Evolutionary conservation across 306 rosid genomes (phyloP).

Genomic region (Corylus americana): DNA sequence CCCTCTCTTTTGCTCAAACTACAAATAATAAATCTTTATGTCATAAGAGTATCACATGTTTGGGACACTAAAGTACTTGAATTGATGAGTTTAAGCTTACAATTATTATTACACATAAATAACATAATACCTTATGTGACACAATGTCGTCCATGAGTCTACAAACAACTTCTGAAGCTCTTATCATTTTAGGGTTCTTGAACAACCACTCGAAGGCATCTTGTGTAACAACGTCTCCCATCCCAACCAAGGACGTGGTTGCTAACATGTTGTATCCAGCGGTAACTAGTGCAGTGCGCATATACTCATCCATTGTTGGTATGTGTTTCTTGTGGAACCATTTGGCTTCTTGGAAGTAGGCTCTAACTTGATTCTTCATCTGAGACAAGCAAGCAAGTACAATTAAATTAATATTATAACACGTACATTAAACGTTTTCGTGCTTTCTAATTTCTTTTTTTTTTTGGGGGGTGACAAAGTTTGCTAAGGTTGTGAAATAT

Average conservation of each 20-base stretch:
- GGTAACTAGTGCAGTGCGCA: not conserved
- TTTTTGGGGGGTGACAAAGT: too few relatives aligned
- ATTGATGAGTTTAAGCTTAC: not conserved
- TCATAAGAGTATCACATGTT: too few relatives aligned
- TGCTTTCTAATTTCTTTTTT: too few relatives aligned
- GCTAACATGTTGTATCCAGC: not conserved
- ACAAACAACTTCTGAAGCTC: conserved; percentile 18
- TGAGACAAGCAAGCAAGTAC: not conserved
- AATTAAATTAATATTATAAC: too few relatives aligned
- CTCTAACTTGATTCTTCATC: conserved; percentile 24
- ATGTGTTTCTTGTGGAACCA: conserved; percentile 35
- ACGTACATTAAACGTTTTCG: too few relatives aligned
- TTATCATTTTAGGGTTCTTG: conserved; percentile 24
- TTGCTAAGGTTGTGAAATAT: too few relatives aligned
- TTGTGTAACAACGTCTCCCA: conserved; percentile 26
- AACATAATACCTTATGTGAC: conserved; percentile 37
- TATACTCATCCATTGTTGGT: conserved; percentile 45
- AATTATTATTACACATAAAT: too few relatives aligned
- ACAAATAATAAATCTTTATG: not conserved
- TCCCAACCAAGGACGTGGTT: conserved; percentile 8
- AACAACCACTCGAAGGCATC: conserved; percentile 40
- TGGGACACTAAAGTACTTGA: not conserved
- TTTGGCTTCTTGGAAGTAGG: conserved; percentile 41
- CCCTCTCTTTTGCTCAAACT: conserved; percentile 38
- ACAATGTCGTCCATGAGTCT: conserved; percentile 33